A percentile compares a stretch with the other conserved stretches of the same genome.
Conservation (phyloP, 2,329 filamentous ascomycete species). For the Myriosclerotinia scirpicola region DNA sequence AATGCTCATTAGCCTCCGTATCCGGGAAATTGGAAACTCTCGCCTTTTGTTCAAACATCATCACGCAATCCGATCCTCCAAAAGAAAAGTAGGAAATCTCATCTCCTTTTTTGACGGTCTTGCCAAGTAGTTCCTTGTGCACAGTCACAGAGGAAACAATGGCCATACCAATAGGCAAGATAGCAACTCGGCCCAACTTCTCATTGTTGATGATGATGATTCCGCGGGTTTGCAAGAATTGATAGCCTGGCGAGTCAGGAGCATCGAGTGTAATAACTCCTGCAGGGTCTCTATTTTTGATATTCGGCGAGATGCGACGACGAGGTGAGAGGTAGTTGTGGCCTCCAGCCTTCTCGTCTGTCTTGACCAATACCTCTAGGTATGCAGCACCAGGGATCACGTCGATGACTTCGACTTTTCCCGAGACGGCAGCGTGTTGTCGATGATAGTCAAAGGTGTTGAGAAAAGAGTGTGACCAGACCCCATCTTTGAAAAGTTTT, state of each 20-base stretch:
- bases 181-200: constrained; percentile 42
- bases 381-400: constrained; percentile 44
- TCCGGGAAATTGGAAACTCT: constrained; percentile 17
- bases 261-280: constrained; percentile 31
- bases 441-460: constrained; percentile 46
- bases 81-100: constrained; percentile 48
- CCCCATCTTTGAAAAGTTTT: constrained; percentile 43
- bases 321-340: constrained; percentile 10
- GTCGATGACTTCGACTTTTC: constrained; percentile 43
- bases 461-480: constrained; percentile 46
- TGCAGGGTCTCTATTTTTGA: not conserved
- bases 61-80: constrained; percentile 46
- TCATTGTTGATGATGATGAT: constrained; percentile 44
- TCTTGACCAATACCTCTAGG: constrained; percentile 40
- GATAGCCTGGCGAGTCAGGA: constrained; percentile 44
- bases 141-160: constrained; percentile 46
- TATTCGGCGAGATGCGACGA: constrained; percentile 25
- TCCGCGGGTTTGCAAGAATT: constrained; percentile 45
- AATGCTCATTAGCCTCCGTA: constrained; percentile 15
- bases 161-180: constrained; percentile 49
- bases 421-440: constrained; percentile 45
- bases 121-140: constrained; percentile 30
- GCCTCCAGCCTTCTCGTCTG: constrained; percentile 21
- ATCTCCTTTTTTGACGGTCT: constrained; percentile 43
- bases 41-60: constrained; percentile 41